Conservation (phyloP, 192 early-diverging fungal genomes). For the Coemansia sp. region DNA sequence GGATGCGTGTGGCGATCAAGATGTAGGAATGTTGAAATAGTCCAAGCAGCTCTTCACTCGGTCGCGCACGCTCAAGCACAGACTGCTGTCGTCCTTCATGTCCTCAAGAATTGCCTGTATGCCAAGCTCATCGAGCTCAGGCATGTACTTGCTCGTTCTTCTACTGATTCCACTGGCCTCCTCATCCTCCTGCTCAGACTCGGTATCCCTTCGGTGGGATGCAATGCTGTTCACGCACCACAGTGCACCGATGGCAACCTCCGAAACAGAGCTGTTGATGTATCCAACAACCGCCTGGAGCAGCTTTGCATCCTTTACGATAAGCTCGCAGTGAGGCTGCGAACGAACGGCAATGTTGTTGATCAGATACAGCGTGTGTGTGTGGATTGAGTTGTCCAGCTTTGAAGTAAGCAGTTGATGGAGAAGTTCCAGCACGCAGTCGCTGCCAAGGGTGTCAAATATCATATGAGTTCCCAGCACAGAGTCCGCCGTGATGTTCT, state of each 20-base stretch:
- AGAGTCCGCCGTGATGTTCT: conserved; percentile 40
- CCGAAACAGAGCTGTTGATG: conserved; percentile 14
- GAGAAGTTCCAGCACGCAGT: conserved; percentile 23
- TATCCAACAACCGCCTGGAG: conserved; percentile 22
- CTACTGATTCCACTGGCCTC: conserved; percentile 3
- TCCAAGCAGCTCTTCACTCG: conserved; percentile 50
- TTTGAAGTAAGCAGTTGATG: conserved; percentile 12
- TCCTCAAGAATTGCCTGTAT: conserved; percentile 21
- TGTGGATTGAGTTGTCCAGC: conserved; percentile 15
- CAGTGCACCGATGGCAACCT: conserved; percentile 43
- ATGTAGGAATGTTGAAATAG: conserved; percentile 5
- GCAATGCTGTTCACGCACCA: conserved; percentile 53
- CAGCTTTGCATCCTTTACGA: conserved; percentile 25
- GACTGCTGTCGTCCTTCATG: conserved; percentile 19
- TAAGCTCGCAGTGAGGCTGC: conserved; percentile 16
- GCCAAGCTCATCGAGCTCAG: conserved; percentile 17
- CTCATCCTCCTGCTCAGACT: not conserved
- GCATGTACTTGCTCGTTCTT: conserved; percentile 8
- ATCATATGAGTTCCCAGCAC: conserved; percentile 21
- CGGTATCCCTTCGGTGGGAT: conserved; percentile 10
- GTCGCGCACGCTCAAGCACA: conserved; percentile 41
- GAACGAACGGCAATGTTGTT: conserved; percentile 46
- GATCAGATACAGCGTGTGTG: conserved; percentile 42
- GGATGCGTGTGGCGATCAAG: not conserved
- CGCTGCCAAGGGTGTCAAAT: conserved; percentile 25